These are phyloP conservation scores for Periconia sp. DNA, from an alignment of 2,329 filamentous ascomycete genomes.

Conservation along the genomic window DNA sequence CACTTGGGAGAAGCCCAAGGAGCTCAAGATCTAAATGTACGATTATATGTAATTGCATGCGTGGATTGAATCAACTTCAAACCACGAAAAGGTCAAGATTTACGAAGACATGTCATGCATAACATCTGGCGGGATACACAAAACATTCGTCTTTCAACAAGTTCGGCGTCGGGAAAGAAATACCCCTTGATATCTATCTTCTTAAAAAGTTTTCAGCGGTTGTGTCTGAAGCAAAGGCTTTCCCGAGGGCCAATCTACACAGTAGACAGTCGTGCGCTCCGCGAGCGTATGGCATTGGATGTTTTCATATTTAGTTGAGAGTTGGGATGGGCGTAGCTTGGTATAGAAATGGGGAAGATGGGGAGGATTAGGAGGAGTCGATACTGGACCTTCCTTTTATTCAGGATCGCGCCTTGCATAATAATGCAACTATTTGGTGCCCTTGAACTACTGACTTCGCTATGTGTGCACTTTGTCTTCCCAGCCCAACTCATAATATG, in stretches of 20 bases:
- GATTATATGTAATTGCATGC: slow-evolving; percentile 36
- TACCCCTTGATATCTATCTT: slow-evolving; percentile 31
- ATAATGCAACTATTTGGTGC: too few relatives aligned
- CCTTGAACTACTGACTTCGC: too few relatives aligned
- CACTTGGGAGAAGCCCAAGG: slow-evolving; percentile 98
- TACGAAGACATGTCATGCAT: slow-evolving; percentile 46
- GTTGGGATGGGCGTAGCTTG: too few relatives aligned
- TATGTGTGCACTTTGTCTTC: too few relatives aligned
- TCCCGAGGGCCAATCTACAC: slow-evolving; percentile 30
- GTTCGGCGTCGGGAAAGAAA: slow-evolving; percentile 46
- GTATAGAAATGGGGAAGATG: too few relatives aligned
- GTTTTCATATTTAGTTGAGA: too few relatives aligned
- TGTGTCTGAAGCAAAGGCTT: slow-evolving; percentile 28
- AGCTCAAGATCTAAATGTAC: slow-evolving; percentile 79
- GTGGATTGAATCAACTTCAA: slow-evolving; percentile 50
- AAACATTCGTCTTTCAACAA: slow-evolving; percentile 49
- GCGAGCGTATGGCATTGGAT: too few relatives aligned
- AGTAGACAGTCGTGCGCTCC: too few relatives aligned
- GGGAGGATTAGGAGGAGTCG: too few relatives aligned
- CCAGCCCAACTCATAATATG: too few relatives aligned
- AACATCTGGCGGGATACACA: slow-evolving; percentile 43
- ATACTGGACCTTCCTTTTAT: too few relatives aligned
- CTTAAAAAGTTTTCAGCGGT: slow-evolving; percentile 41
- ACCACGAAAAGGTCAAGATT: slow-evolving; percentile 38
- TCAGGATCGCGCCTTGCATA: too few relatives aligned